phyloP scores from a whole-genome alignment of 441 rosid genomes.

The Arabidopsis hybrid region DNA sequence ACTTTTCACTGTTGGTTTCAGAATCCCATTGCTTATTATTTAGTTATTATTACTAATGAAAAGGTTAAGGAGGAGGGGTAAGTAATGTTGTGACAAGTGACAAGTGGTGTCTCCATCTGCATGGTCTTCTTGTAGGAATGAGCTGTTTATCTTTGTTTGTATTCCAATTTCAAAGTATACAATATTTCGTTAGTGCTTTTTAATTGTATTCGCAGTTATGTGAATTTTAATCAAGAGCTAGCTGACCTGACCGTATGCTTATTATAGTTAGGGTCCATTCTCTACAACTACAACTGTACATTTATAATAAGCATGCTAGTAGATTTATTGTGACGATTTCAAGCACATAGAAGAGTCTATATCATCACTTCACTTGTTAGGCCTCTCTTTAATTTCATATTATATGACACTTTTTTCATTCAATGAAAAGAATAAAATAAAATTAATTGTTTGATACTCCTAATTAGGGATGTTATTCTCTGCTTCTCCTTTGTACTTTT shows the following conservation, averaged over 20 bases:
- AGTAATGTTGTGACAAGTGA: conserved; percentile 28
- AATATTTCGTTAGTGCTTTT: background rate
- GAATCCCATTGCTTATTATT: conserved; percentile 17
- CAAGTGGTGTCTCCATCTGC: conserved; percentile 43
- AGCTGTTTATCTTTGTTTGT: conserved; percentile 46
- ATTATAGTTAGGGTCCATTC: background rate
- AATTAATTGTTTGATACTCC: conserved; percentile 8
- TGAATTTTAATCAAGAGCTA: background rate
- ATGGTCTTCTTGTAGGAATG: conserved; percentile 35
- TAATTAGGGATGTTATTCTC: conserved; percentile 39
- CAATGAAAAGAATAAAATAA: background rate
- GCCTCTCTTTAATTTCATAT: background rate
- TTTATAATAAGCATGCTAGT: background rate
- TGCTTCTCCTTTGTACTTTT: conserved; percentile 31
- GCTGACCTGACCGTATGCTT: background rate
- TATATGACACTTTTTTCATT: background rate
- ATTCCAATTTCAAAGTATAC: conserved; percentile 18
- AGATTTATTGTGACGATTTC: conserved; percentile 14
- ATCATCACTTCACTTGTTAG: conserved; percentile 8
- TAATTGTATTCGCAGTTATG: background rate
- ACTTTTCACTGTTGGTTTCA: background rate
- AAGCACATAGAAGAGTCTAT: conserved; percentile 24
- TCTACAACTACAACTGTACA: background rate
- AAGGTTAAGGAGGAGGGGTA: background rate
- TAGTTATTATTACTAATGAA: conserved; percentile 25